A percentile compares a stretch with the other conserved stretches of the same genome.
Conservation (phyloP, 306 rosid genomes). For the Pterocarpus santalinus region DNA sequence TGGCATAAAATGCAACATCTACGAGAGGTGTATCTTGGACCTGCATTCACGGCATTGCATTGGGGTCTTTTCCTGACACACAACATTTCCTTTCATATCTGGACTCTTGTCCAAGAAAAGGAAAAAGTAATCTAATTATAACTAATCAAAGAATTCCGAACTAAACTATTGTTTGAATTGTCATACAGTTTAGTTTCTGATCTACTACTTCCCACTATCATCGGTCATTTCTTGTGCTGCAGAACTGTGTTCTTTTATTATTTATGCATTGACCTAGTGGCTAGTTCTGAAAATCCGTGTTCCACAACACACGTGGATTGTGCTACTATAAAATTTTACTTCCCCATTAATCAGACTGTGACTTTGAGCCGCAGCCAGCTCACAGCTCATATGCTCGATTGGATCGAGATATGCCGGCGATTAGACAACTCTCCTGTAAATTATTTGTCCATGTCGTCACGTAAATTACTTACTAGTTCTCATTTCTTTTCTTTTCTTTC, state of each 20-base stretch:
- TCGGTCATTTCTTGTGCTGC: not conserved
- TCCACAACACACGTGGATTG: not conserved
- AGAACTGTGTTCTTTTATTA: not conserved
- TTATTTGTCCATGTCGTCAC: not conserved
- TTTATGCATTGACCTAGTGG: not conserved
- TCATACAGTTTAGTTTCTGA: not conserved
- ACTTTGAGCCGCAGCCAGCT: not conserved
- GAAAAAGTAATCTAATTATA: no score
- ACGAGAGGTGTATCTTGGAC: not conserved
- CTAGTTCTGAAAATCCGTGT: not conserved
- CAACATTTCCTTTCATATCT: no score
- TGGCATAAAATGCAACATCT: not conserved
- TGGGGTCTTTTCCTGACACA: not conserved
- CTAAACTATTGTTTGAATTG: not conserved
- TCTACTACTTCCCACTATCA: no score
- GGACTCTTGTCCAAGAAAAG: no score
- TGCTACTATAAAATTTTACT: not conserved
- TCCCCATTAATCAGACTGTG: not conserved
- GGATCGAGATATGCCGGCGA: not conserved
- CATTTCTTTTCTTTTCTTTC: no score
- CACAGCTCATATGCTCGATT: not conserved
- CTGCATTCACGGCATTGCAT: no score
- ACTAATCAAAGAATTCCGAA: not conserved
- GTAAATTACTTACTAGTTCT: not conserved
- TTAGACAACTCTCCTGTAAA: not conserved